Conservation (phyloP, 2,329 filamentous ascomycete species). For the Cordyceps farinosa region DNA sequence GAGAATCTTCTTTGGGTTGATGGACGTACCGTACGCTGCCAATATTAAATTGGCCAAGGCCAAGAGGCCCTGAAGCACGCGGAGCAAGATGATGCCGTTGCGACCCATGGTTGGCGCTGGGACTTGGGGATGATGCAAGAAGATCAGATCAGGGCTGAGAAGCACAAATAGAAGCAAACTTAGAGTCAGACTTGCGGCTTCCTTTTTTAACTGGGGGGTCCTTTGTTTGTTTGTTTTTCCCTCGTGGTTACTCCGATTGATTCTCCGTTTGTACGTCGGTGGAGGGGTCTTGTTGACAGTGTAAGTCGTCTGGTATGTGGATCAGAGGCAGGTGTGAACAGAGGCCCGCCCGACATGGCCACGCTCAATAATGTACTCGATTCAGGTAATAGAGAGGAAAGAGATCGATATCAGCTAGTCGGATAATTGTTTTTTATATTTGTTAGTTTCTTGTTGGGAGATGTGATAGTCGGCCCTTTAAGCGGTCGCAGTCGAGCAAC, state of each 20-base stretch:
- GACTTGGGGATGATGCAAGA: background rate
- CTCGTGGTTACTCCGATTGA: background rate
- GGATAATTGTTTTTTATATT: no score
- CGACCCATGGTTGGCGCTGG: conserved; percentile 13
- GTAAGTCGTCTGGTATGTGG: conserved; percentile 15
- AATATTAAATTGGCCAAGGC: conserved; percentile 46
- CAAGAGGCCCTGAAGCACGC: conserved; percentile 44
- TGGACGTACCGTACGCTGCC: conserved; percentile 46
- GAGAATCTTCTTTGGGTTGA: background rate
- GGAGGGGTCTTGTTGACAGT: conserved; percentile 10
- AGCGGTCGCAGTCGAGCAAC: background rate
- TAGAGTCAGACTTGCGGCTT: background rate
- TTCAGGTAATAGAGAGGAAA: background rate
- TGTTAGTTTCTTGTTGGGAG: no score
- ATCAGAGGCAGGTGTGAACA: background rate
- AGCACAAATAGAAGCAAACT: background rate
- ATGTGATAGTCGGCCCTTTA: background rate
- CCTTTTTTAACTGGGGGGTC: background rate
- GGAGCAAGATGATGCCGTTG: conserved; percentile 20
- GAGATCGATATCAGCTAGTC: background rate
- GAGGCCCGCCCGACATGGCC: background rate
- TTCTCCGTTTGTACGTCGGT: background rate
- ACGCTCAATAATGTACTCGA: background rate
- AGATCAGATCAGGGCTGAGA: background rate
- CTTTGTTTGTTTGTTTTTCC: background rate